Evolutionary conservation across 2,329 filamentous ascomycete genomes (phyloP), one percentile per base, ranked within the genome.

Genomic region (Aspergillus uvarum): DNA sequence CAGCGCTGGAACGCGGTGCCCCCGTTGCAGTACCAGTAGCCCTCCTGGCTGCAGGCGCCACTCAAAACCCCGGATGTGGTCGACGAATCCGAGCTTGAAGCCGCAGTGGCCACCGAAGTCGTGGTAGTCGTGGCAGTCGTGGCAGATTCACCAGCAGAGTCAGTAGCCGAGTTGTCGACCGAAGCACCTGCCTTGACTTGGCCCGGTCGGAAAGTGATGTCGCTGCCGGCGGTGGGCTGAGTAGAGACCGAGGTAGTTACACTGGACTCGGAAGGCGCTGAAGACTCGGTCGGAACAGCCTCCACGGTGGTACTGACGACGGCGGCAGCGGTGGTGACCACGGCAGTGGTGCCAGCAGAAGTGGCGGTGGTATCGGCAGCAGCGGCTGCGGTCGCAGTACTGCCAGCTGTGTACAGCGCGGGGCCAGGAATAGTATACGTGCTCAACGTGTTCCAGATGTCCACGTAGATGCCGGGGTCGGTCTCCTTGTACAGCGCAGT

Each of bases 401-500:
- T 47, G 24, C 50, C 59, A n/a, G 59, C 54, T 3, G 55, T 65
- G 55, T 65, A 68, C 24, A 71, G 54, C 21, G 65, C 44, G 5
- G 82, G 82, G 26, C 82, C 82, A 10, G 82, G 82, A 21, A 83
- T 81, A n/a, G 69, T 65, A 67, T 84, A 84, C 32, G 65, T 71
- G 57, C 68, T 71, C 51, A 79, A 67, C 19, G 70, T 67, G 38
- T 74, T 67, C 79, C 86, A 87, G 73, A 87, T 79, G 78, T 83
- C 82, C 77, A 85, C 75, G 63, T 78, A 63, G 66, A 88, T 82
- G 55, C 85, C 85, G 10, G 81, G 72, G 67, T 86, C 84, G 54
- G 74, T 72, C 59, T 76, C 74, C 49, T 74, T 83, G 79, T 87
- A 87, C 10, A 87, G 76, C 50, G 74, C 72, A 4, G 80, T 83